A percentile compares a stretch with the other conserved stretches of the same genome.
Evolutionary conservation across 2,329 filamentous ascomycete genomes (phyloP).

Genomic region (Paramyrothecium sp.): DNA sequence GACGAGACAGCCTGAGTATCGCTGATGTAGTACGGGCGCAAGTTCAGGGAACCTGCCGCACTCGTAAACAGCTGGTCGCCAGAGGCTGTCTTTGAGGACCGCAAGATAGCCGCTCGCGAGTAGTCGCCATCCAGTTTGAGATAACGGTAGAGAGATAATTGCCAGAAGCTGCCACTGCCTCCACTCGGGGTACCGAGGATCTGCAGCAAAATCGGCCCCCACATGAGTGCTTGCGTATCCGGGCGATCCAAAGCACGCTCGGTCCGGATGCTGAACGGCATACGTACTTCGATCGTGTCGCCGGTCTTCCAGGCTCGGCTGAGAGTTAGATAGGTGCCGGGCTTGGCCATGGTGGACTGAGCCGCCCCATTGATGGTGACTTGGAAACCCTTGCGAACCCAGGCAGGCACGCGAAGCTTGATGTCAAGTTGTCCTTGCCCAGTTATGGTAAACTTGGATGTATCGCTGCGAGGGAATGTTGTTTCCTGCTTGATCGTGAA

Average conservation of each 20-base stretch:
- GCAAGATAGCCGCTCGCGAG: conserved; percentile 16
- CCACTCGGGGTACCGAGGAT: conserved; percentile 20
- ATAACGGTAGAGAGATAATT: conserved; percentile 25
- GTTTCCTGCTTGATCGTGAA: conserved; percentile 26
- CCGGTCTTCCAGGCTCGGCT: conserved; percentile 24
- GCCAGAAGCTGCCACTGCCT: conserved; percentile 17
- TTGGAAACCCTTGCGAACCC: conserved; percentile 22
- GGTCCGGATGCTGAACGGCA: conserved; percentile 26
- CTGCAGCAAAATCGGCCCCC: conserved; percentile 27
- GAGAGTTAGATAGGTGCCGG: conserved; percentile 25
- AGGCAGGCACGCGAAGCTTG: conserved; percentile 27
- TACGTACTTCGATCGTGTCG: conserved; percentile 24
- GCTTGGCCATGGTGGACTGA: conserved; percentile 8
- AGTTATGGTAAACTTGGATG: conserved; percentile 21
- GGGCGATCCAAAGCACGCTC: conserved; percentile 28
- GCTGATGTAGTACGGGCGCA: conserved; percentile 27
- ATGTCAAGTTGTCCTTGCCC: conserved; percentile 24
- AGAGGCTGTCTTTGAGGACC: conserved; percentile 12
- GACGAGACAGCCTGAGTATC: conserved; percentile 24
- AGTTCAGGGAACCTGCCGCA: conserved; percentile 9
- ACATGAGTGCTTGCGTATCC: conserved; percentile 28
- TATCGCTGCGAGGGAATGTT: conserved; percentile 22
- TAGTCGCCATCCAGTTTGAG: conserved; percentile 29
- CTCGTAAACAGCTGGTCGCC: conserved; percentile 24
- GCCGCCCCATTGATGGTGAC: conserved; percentile 24